Base-by-base conservation (phyloP, 2,329 filamentous ascomycete genomes). In the Epichloe baconii region DNA sequence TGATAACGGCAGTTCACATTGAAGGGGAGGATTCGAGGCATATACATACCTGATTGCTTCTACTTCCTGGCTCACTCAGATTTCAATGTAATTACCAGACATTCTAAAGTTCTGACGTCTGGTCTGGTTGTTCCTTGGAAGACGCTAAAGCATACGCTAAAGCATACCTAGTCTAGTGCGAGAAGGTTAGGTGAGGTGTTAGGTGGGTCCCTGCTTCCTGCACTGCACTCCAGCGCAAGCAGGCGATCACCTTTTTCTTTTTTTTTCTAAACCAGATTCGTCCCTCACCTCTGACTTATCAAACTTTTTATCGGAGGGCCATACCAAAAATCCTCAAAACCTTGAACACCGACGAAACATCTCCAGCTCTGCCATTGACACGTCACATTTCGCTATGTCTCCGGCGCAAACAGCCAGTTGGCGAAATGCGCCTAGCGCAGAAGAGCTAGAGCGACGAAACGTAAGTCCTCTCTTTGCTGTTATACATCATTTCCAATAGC, bases 401-500 rank as follows among this genome's bases (percentile, higher is more conserved):
- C 61, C 65, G 54, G 58, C 57, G 52, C 57, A 64, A 51, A 61
- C 59, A 58, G 63, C 67, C 52, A 58, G 54, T 57, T 68, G 66
- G 66, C 63, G 60, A 49, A 61, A 59, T 12, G 51, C 62, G 60
- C 71, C 73, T 48, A 76, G 69, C 53, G 66, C 72, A 58, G 79
- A 78, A 56, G 79, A 84, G 67, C 67, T 80, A 51, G 74, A 80
- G 58, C 70, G 72, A 61, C 78, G 85, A 56, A 83, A 79, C 67
- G 81, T 82, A 67, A 56, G 69, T 58, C 34, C 2, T 21, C 11
- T 2, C 41, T 15, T 8, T n/a, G 12, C 4, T 31, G 31, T 31
- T 23, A 17, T 11, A 4, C 5, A 19, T 35, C 8, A 11, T 19
- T 11, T 12, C 11, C 3, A 15, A 45, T 34, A 21, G 17, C 17